Conservation (phyloP, 2,329 filamentous ascomycete genomes). For the Venturia nashicola region DNA sequence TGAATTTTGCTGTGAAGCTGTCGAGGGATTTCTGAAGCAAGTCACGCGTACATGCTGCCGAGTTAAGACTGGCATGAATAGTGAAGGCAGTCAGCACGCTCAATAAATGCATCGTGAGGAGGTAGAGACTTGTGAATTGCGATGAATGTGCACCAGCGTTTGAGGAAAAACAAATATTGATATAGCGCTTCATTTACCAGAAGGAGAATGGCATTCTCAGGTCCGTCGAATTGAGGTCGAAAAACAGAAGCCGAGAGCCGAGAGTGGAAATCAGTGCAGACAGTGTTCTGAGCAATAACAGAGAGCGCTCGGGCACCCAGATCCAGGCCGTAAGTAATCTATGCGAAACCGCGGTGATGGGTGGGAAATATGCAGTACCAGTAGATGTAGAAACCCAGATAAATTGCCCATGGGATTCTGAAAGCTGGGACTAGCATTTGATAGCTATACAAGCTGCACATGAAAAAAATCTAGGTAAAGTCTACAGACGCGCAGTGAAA, state of each 20-base stretch:
- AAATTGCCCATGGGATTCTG: neutral
- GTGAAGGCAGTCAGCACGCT: neutral
- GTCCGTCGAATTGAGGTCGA: neutral
- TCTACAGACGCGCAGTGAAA: neutral
- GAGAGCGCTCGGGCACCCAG: too few relatives aligned
- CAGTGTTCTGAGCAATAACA: neutral
- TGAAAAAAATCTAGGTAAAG: neutral
- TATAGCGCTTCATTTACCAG: neutral
- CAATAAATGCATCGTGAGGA: neutral
- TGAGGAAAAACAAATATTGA: neutral
- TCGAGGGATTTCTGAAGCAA: neutral
- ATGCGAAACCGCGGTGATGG: too few relatives aligned
- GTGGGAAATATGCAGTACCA: too few relatives aligned
- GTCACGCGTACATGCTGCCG: slow-evolving; percentile 3
- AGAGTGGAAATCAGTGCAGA: neutral
- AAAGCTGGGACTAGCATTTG: neutral
- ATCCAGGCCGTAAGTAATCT: too few relatives aligned
- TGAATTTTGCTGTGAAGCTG: neutral
- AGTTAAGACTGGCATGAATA: neutral
- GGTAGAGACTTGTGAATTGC: neutral
- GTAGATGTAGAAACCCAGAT: too few relatives aligned
- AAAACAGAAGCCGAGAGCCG: neutral
- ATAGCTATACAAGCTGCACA: neutral
- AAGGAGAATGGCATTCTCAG: neutral
- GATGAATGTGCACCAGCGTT: neutral